Percentiles rank a stretch among this genome's conserved stretches.
Conservation (phyloP, 352 stramenopile genomes). For the Globisporangium ultimum region DNA sequence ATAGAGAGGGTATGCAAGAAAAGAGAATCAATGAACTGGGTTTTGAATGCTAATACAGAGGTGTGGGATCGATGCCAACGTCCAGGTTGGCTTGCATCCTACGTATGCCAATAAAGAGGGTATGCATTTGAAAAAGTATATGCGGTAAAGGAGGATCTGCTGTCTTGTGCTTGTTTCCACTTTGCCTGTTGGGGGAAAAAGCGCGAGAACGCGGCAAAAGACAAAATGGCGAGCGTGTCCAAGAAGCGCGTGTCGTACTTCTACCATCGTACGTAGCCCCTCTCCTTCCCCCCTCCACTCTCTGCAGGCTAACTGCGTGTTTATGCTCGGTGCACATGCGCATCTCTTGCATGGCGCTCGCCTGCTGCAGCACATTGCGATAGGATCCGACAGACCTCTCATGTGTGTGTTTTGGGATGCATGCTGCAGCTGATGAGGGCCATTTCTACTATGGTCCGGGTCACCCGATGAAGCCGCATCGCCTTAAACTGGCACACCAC, state of each 20-base stretch:
- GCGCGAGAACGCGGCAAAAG: neutral
- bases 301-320: neutral
- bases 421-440: slow-evolving; percentile 87
- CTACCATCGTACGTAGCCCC: slow-evolving; percentile 66
- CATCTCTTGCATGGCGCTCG: neutral
- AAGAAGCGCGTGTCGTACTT: slow-evolving; percentile 87
- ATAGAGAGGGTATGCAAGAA: too few relatives aligned
- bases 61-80: too few relatives aligned
- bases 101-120: neutral
- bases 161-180: neutral
- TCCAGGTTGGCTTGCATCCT: too few relatives aligned
- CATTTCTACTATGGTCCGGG: slow-evolving; percentile 96
- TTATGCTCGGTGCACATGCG: neutral
- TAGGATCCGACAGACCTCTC: too few relatives aligned
- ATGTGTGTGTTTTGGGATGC: neutral
- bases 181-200: neutral
- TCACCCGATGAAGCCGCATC: slow-evolving; percentile 98
- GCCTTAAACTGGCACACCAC: slow-evolving; percentile 98
- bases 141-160: neutral
- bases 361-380: neutral
- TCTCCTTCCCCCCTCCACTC: neutral
- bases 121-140: neutral
- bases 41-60: neutral
- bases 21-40: neutral
- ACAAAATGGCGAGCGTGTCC: slow-evolving; percentile 34